Evolutionary conservation across 2,329 filamentous ascomycete species (phyloP).

Genomic region (Diaporthe eres): DNA sequence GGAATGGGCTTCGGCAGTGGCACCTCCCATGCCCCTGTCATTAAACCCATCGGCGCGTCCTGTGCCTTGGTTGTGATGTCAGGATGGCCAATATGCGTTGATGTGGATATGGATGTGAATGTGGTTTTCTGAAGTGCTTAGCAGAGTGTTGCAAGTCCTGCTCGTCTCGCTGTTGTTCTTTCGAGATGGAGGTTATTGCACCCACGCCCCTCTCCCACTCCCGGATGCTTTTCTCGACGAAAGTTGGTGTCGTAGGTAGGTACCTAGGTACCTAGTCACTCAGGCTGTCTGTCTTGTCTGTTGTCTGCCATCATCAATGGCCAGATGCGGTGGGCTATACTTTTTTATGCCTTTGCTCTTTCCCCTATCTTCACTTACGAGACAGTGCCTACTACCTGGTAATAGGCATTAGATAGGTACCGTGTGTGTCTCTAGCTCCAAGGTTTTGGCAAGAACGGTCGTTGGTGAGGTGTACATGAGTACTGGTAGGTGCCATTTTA

Average conservation of each 20-base stretch:
- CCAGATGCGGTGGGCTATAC: neutral
- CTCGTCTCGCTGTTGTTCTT: neutral
- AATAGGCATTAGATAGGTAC: neutral
- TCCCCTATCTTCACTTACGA: neutral
- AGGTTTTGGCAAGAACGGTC: neutral
- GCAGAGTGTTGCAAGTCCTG: neutral
- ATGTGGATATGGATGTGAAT: neutral
- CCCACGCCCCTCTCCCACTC: neutral
- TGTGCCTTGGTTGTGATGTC: conserved; percentile 18
- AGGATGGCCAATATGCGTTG: neutral
- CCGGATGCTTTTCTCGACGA: neutral
- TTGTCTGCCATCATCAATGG: neutral
- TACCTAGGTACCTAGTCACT: neutral
- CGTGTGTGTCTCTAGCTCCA: neutral
- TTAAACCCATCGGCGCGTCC: conserved; percentile 32
- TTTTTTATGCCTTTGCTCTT: too few relatives aligned
- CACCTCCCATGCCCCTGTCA: conserved; percentile 37
- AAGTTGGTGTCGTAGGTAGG: neutral
- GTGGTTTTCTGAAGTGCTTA: neutral
- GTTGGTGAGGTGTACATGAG: neutral
- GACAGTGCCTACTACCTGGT: too few relatives aligned
- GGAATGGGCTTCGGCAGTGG: conserved; percentile 37
- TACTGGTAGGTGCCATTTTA: neutral
- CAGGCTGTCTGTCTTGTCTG: neutral
- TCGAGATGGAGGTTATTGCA: neutral